Conservation (phyloP, 805 yeast genomes). For the Saccharomyces mikatae region DNA sequence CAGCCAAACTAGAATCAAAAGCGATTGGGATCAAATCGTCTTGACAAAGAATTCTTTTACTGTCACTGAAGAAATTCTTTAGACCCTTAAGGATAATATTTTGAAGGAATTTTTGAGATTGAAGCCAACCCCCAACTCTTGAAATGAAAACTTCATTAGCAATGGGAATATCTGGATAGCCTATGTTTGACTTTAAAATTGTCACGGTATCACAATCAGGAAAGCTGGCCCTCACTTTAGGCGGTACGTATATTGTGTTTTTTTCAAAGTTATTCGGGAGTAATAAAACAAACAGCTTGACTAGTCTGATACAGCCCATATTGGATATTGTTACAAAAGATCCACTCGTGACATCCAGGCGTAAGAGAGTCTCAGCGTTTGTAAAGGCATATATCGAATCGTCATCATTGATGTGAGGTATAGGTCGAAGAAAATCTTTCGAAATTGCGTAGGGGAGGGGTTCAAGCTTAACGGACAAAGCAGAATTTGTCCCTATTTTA, state of each 20-base stretch:
- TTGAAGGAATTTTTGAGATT: constrained; percentile 25
- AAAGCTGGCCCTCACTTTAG: constrained; percentile 20
- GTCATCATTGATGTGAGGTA: constrained; percentile 12
- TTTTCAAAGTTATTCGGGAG: constrained; percentile 17
- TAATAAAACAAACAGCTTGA: constrained; percentile 16
- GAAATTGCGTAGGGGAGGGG: constrained; percentile 8
- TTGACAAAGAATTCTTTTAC: constrained; percentile 48
- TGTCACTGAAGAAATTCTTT: constrained; percentile 51
- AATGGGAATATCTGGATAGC: constrained; percentile 7
- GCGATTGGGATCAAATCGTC: constrained; percentile 72
- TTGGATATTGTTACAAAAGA: constrained; percentile 9
- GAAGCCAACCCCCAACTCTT: constrained; percentile 22
- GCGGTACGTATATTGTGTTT: constrained; percentile 15
- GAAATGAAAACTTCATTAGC: constrained; percentile 21
- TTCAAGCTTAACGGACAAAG: not conserved
- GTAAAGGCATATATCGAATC: constrained; percentile 25
- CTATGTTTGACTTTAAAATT: constrained; percentile 5
- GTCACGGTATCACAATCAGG: constrained; percentile 2
- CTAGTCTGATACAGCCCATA: constrained; percentile 4
- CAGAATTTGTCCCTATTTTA: not conserved
- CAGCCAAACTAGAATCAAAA: constrained; percentile 40
- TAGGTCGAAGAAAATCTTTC: constrained; percentile 9
- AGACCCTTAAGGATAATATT: constrained; percentile 44
- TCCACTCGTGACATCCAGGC: constrained; percentile 21
- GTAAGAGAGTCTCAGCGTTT: constrained; percentile 8